These are phyloP conservation scores for Mimosa bimucronata DNA, from an alignment of 306 rosid species.

Conservation along the genomic window DNA sequence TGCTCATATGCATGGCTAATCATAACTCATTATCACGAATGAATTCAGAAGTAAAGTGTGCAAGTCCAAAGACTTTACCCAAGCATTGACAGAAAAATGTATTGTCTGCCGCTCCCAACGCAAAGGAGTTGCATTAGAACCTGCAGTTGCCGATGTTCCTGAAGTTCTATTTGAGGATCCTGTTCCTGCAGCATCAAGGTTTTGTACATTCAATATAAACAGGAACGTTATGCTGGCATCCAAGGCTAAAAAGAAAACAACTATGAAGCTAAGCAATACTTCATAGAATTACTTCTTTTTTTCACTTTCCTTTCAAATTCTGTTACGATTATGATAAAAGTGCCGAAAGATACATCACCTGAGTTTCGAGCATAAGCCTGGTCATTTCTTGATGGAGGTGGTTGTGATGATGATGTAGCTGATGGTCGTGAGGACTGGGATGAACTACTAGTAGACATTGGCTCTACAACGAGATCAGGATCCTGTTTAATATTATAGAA, in stretches of 20 bases:
- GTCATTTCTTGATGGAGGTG: constrained; percentile 54
- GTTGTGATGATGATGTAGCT: constrained; percentile 42
- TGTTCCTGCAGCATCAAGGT: constrained; percentile 54
- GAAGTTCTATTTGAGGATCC: constrained; percentile 73
- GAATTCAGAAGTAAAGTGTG: background rate
- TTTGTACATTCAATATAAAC: constrained; percentile 23
- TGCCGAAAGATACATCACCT: constrained; percentile 44
- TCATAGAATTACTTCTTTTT: background rate
- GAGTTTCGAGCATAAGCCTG: constrained; percentile 61
- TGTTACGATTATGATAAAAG: background rate
- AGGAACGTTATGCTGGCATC: constrained; percentile 13
- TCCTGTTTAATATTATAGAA: constrained; percentile 59
- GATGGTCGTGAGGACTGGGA: constrained; percentile 68
- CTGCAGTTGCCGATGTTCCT: constrained; percentile 63
- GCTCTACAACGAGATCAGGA: constrained; percentile 80
- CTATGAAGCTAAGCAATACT: background rate
- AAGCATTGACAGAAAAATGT: constrained; percentile 89
- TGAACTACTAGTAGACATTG: constrained; percentile 65
- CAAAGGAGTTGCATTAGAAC: constrained; percentile 65
- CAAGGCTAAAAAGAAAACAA: background rate
- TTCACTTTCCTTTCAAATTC: background rate
- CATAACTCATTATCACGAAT: background rate
- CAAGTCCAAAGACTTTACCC: constrained; percentile 58
- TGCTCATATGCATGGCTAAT: background rate
- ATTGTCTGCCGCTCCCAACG: constrained; percentile 88